These are phyloP conservation scores for Epichloe sylvatica DNA, from an alignment of 2,329 filamentous ascomycete genomes.

Conservation along the genomic window DNA sequence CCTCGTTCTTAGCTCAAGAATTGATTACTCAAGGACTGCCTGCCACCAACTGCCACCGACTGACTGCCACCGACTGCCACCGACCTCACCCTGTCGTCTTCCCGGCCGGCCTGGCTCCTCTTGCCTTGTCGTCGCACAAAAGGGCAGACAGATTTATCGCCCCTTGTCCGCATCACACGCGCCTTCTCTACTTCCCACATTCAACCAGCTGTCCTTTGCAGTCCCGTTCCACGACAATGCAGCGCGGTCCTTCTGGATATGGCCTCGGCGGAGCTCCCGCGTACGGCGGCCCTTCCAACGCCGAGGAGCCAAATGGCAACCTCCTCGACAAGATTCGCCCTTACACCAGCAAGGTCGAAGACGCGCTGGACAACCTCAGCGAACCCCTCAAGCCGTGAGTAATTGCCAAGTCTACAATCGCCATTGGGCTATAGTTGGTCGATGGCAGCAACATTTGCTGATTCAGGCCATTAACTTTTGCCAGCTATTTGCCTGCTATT, in stretches of 20 bases:
- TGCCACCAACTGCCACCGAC: too few species aligned
- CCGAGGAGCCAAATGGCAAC: slow-evolving; percentile 42
- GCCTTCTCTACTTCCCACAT: not conserved
- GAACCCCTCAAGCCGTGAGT: slow-evolving; percentile 86
- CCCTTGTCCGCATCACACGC: not conserved
- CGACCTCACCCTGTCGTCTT: too few species aligned
- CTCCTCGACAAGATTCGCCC: slow-evolving; percentile 72
- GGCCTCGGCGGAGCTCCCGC: slow-evolving; percentile 59
- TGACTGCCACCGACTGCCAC: too few species aligned
- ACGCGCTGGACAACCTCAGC: slow-evolving; percentile 71
- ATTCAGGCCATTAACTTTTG: slow-evolving; percentile 5
- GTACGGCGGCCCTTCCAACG: slow-evolving; percentile 45
- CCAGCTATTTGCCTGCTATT: slow-evolving; percentile 82
- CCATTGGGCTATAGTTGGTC: not conserved
- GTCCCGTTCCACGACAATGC: slow-evolving; percentile 14
- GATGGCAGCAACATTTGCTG: slow-evolving; percentile 7
- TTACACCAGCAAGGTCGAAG: slow-evolving; percentile 98
- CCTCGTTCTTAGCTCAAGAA: too few species aligned
- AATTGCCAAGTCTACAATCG: not conserved
- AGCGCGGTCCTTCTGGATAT: slow-evolving; percentile 61
- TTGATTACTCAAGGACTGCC: too few species aligned
- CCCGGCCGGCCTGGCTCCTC: too few species aligned
- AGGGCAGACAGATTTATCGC: too few species aligned
- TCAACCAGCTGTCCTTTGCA: not conserved
- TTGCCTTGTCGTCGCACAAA: too few species aligned